Base-by-base conservation (phyloP, 1,284 basidiomycete species). In the Anthracocystis setariae region DNA sequence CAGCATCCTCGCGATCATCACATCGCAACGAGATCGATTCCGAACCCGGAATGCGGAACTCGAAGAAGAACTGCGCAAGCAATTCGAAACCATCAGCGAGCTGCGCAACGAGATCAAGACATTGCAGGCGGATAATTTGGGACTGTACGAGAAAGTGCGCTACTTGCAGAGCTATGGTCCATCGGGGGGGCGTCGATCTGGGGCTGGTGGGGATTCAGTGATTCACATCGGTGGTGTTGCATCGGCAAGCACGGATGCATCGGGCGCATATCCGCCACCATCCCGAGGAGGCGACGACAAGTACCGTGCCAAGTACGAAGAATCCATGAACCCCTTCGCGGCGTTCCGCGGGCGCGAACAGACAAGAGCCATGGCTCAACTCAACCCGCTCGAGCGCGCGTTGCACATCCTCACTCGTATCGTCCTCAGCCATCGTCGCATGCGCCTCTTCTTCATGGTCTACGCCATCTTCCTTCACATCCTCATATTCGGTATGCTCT, bases 261-360 rank as follows among this genome's bases (percentile, higher is more conserved):
- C 51, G 23, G 67, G 67, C 3, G 60, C 61, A 15, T 70, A 70
- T 25, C 61, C 57, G 10, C 67, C 57, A 10, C 49, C 57, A 5
- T 20, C 4, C 3, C 25, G 21, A 15, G 47, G 39, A 5, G 43
- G 91, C 90, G 90, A 90, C 74, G 92, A 90, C 81, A 64, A 73
- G 58, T 98, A 98, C 84, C 89, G 91, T 53, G 88, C 90, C 65
- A 88, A 92, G 81, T 98, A 98, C 81, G 94, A 98, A 82, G 92
- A 96, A 83, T 88, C 91, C 46, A 92, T 98, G 89, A 97, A 98
- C 80, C 95, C 95, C 0, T 98, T 98, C 83, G 93, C 97, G 83
- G 92, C 91, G 4, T 98, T 98, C 87, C 89, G 93, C 63, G 94
- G 94, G 4, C 86, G 92, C 80, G 95, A 98, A 86, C 93, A 93